Evolutionary conservation across 140 eudicot genomes (phyloP), one percentile per base, ranked within the genome.

Genomic region (Bidens hawaiensis): DNA sequence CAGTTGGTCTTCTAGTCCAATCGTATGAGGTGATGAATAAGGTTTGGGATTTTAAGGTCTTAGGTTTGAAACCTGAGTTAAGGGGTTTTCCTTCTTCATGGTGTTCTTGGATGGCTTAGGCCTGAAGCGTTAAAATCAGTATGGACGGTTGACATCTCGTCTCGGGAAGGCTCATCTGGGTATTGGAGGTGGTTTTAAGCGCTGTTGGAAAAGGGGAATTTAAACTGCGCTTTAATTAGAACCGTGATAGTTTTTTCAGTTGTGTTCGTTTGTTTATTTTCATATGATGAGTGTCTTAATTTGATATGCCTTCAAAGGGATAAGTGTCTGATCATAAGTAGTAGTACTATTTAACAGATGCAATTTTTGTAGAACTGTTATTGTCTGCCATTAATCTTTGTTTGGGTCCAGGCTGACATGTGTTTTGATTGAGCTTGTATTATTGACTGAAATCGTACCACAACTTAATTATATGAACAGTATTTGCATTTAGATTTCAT

Each of bases 351-450:
- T n/a, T 33, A 23, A 40, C 58, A 72, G 42, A 72, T 42, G 45
- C 23, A 17, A 33, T 22, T 56, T 47, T 52, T 33, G n/a, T n/a
- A 28, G 15, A 47, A n/a, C 22, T 7, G 54, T 4, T 50, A 28
- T 51, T 17, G 23, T 71, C 34, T 71, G 55, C 36, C 12, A 41
- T 36, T 70, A 19, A 45, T 62, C 68, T 51, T 27, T 55, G 27
- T 26, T 26, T 62, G 71, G 71, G 76, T 54, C 71, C 64, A 41
- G 62, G 54, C 62, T 53, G 65, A 52, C 59, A 53, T 62, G 24
- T 62, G 21, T 17, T n/a, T 71, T 71, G 26, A 63, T 50, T 38
- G 70, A 33, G 63, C 45, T 47, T 30, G 41, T 30, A 50, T 50
- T 70, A 61, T 60, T 61, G 42, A 48, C 68, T 48, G 75, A 60